Evolutionary conservation across 352 stramenopile species (phyloP).

Genomic region (Elongisporangium anandrum): DNA sequence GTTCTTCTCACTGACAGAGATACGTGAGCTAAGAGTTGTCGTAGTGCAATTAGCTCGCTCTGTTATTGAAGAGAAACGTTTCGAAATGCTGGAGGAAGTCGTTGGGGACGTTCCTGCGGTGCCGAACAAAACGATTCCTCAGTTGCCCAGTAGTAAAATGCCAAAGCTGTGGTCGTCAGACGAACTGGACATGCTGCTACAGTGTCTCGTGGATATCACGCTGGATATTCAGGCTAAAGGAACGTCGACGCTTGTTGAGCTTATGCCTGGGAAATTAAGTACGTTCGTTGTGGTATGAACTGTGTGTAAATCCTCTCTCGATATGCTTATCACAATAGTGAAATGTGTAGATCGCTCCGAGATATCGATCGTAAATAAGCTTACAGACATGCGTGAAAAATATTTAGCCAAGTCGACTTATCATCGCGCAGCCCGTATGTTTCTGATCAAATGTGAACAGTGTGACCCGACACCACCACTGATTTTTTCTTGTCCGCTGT

Average conservation of each 20-base stretch:
- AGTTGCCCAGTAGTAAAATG: constrained; percentile 20
- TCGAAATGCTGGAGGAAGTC: constrained; percentile 16
- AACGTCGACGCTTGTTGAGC: constrained; percentile 26
- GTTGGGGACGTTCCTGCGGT: constrained; percentile 35
- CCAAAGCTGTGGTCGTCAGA: constrained; percentile 49
- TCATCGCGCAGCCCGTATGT: constrained; percentile 44
- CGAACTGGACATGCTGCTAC: constrained; percentile 49
- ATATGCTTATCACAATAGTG: no score
- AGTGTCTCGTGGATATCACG: constrained; percentile 60
- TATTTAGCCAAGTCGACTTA: constrained; percentile 36
- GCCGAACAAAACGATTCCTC: constrained; percentile 12
- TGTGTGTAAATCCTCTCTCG: no score
- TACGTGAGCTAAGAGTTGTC: neutral
- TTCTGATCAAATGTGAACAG: neutral
- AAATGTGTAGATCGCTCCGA: constrained; percentile 35
- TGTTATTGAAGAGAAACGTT: neutral
- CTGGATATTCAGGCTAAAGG: constrained; percentile 49
- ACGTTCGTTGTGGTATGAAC: neutral
- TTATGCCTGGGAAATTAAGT: neutral
- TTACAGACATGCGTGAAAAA: constrained; percentile 48
- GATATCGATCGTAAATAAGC: constrained; percentile 49
- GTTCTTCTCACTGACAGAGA: neutral
- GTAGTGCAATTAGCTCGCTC: neutral
- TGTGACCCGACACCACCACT: neutral
- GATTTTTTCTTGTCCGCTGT: constrained; percentile 2